Evolutionary conservation across 73 alveolate species (phyloP).

Genomic region (Paramecium pentaurelia): DNA sequence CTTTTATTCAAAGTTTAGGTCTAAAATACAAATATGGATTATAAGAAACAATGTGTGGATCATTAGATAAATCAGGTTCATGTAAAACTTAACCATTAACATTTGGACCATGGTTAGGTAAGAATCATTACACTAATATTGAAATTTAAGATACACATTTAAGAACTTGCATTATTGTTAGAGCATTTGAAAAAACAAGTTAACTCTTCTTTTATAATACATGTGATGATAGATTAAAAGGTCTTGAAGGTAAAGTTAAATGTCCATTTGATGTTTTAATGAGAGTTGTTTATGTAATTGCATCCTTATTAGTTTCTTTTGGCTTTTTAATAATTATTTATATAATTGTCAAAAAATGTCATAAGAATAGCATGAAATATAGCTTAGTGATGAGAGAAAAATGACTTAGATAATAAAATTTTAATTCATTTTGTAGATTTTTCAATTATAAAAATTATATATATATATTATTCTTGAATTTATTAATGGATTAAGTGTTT

Average conservation of each 20-base stretch:
- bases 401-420: background rate
- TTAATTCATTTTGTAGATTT: background rate
- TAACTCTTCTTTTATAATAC: background rate
- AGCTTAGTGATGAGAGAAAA: background rate
- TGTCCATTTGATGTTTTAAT: background rate
- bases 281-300: background rate
- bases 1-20: background rate
- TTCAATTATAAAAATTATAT: background rate
- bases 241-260: background rate
- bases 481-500: background rate
- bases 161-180: background rate
- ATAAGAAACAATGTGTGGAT: background rate
- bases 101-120: conserved; percentile 26
- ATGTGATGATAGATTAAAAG: background rate
- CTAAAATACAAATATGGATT: background rate
- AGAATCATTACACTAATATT: background rate
- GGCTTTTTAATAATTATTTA: background rate
- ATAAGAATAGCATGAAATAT: background rate
- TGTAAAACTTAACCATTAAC: background rate
- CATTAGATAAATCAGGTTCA: conserved; percentile 9
- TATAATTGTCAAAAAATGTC: background rate
- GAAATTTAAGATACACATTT: background rate
- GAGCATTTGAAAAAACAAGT: background rate
- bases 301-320: background rate
- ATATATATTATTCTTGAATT: background rate